Evolutionary conservation across 2,329 filamentous ascomycete genomes (phyloP).

Genomic region (Alternaria arbusti): DNA sequence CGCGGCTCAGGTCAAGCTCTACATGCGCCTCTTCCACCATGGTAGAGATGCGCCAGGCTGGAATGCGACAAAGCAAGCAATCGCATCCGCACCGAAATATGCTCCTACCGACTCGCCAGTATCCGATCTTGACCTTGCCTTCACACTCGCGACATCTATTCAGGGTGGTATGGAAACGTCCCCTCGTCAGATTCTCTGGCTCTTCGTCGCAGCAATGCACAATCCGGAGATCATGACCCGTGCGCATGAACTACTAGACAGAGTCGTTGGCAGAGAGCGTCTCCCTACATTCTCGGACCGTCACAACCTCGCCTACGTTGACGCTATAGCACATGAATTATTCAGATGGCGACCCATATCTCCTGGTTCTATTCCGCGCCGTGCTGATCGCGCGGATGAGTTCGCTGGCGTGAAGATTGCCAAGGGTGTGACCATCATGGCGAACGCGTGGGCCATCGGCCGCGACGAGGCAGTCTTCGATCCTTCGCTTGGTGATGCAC

Average conservation of each 20-base stretch:
- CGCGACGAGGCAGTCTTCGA: constrained; percentile 16
- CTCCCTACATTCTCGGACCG: constrained; percentile 10
- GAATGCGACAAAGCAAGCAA: constrained; percentile 16
- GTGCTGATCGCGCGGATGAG: constrained; percentile 8
- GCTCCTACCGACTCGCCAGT: not conserved
- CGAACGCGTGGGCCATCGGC: constrained; percentile 15
- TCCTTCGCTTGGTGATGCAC: not conserved
- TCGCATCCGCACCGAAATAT: constrained; percentile 5
- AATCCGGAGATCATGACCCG: constrained; percentile 1
- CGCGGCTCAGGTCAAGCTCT: constrained; percentile 10
- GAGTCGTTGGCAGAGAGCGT: constrained; percentile 9
- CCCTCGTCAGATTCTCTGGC: constrained; percentile 14
- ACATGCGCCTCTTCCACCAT: constrained; percentile 10
- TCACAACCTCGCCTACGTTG: constrained; percentile 7
- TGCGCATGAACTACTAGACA: constrained; percentile 9
- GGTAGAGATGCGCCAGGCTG: constrained; percentile 8
- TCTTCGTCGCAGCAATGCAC: constrained; percentile 9
- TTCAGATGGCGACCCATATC: constrained; percentile 16
- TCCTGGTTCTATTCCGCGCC: constrained; percentile 13
- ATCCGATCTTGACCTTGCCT: constrained; percentile 12
- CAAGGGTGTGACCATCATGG: constrained; percentile 15
- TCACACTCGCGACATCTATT: constrained; percentile 15
- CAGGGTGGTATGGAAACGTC: constrained; percentile 18
- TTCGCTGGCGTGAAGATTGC: constrained; percentile 8
- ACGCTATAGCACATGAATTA: constrained; percentile 10